Evolutionary conservation across 2,329 filamentous ascomycete species (phyloP).

Genomic region (Fusarium xylarioides): DNA sequence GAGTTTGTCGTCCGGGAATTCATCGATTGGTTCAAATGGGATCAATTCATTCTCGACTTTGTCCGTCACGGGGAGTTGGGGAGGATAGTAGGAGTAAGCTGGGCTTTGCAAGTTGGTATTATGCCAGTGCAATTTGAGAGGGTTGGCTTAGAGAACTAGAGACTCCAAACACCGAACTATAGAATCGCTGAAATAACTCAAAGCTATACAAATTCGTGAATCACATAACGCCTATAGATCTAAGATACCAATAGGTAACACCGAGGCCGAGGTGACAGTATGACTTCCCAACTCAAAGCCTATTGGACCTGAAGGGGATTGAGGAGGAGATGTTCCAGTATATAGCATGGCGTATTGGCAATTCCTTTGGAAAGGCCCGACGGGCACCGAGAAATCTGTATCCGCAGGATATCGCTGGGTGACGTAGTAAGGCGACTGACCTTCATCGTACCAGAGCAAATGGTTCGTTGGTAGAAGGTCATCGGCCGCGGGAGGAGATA

Average conservation of each 20-base stretch:
- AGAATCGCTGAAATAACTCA: fast-evolving
- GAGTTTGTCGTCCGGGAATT: background rate
- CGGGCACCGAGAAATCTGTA: slow-evolving; percentile 40
- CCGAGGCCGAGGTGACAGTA: background rate
- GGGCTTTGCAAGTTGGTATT: background rate
- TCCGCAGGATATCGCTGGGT: slow-evolving; percentile 40
- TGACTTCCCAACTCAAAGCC: background rate
- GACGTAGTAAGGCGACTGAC: slow-evolving; percentile 24
- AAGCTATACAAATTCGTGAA: background rate
- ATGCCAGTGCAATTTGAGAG: background rate
- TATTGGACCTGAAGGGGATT: background rate
- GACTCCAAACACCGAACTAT: fast-evolving
- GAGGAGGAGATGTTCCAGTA: slow-evolving; percentile 38
- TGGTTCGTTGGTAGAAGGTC: slow-evolving; percentile 47
- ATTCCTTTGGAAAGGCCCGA: slow-evolving; percentile 49
- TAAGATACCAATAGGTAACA: background rate
- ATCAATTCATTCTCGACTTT: background rate
- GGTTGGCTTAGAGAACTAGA: fast-evolving
- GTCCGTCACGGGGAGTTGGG: background rate
- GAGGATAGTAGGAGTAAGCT: fast-evolving
- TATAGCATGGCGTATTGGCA: slow-evolving; percentile 48
- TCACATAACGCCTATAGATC: background rate
- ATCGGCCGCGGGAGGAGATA: slow-evolving; percentile 38
- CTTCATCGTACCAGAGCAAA: slow-evolving; percentile 42
- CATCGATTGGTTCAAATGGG: background rate